Evolutionary conservation across 2,329 filamentous ascomycete genomes (phyloP), one percentile per base, ranked within the genome.

Genomic region (Helicocarpus griseus): DNA sequence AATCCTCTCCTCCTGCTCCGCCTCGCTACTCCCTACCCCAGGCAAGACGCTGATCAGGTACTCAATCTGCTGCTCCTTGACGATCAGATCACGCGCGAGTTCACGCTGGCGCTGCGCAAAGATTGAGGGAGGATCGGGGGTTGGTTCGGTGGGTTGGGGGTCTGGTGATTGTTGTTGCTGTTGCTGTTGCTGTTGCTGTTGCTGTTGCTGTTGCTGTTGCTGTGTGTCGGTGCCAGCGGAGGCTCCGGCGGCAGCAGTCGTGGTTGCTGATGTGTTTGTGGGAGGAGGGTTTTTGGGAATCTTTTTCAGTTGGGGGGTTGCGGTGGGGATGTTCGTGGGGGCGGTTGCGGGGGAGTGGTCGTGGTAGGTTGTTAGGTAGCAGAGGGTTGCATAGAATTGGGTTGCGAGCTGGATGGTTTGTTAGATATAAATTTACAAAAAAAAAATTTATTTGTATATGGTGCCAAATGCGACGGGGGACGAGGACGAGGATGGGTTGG

Each of bases 1-100:
- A 47, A 76, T 73, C 54, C 67, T 63, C 28, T 59, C 59, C 54
- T 72, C 70, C 57, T 76, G 73, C 61, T 73, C 67, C 36, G 64
- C 65, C 57, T 74, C 69, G 11, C 65, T 70, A 9, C 65, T 66
- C 9, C 67, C 72, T 26, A 75, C 70, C 14, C 73, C 73, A 0
- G 73, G 73, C 43, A 76, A 54, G 26, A 70, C 66, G 5, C 67
- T 67, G 39, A 76, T 71, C 48, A 76, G 55, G 48, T 72, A 69
- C 61, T 76, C 73, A 50, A 76, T 76, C 65, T 76, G 73, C 62
- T 74, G 70, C 50, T 74, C 70, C 59, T 76, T 76, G 52, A 73
- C 67, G 38, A 76, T 69, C 2, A 76, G 60, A 54, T 76, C 73
- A 2, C 72, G 65, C n/a, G 72, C 73, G 5, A 76, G 58, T 54